Conservation (phyloP, 345 rosid genomes). For the Euphorbia lathyris region DNA sequence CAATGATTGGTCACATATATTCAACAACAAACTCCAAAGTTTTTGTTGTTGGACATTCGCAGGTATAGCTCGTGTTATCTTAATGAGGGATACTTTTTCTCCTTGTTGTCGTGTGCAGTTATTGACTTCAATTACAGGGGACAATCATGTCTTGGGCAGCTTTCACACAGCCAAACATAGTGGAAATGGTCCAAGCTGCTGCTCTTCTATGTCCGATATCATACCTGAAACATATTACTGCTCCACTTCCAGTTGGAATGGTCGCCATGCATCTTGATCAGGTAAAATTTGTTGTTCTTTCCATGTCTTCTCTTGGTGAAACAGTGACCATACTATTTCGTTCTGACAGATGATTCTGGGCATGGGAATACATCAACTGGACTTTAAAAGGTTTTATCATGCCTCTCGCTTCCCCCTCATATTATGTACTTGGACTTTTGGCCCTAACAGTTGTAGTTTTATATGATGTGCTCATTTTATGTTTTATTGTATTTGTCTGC, state of each 20-base stretch:
- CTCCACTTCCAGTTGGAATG: constrained; percentile 85
- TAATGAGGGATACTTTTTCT: constrained; percentile 1
- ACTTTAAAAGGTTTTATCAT: constrained; percentile 70
- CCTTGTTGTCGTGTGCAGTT: constrained; percentile 2
- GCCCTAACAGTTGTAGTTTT: constrained; percentile 1
- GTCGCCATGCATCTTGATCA: constrained; percentile 85
- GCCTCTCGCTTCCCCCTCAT: background rate
- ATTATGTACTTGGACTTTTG: background rate
- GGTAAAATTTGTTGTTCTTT: constrained; percentile 37
- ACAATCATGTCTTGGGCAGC: constrained; percentile 92
- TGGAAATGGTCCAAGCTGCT: constrained; percentile 86
- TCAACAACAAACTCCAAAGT: constrained; percentile 55
- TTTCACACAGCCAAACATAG: constrained; percentile 65
- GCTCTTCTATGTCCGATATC: constrained; percentile 89
- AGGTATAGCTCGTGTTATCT: constrained; percentile 41
- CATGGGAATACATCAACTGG: constrained; percentile 79
- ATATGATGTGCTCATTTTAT: background rate
- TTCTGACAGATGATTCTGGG: constrained; percentile 61
- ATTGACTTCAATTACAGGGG: constrained; percentile 44
- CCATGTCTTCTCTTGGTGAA: constrained; percentile 20
- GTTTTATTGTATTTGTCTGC: constrained; percentile 20
- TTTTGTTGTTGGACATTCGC: constrained; percentile 90
- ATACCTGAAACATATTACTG: constrained; percentile 71
- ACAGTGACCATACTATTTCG: constrained; percentile 7
- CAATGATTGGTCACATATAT: constrained; percentile 55